Percentiles rank a stretch among this genome's conserved stretches.
These are phyloP conservation scores for Solanum pimpinellifolium DNA, from an alignment of 257 asterid genomes.

Conservation along the genomic window DNA sequence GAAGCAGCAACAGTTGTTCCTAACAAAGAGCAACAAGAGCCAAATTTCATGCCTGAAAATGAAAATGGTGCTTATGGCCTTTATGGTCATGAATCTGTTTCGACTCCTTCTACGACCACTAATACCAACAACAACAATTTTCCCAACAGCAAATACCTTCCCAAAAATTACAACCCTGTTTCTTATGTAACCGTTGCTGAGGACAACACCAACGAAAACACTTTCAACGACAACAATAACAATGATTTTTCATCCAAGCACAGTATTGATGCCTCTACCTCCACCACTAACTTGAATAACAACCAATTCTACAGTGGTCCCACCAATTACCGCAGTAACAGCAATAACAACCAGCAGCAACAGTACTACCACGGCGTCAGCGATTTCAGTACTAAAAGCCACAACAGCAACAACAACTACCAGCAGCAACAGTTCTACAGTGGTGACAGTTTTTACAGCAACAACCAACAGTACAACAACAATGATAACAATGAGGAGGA, in stretches of 20 bases:
- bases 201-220: background rate
- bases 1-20: constrained; percentile 2
- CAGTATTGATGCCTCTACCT: background rate
- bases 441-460: constrained; percentile 2
- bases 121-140: constrained; percentile 1
- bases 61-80: constrained; percentile 61
- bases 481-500: constrained; percentile 2
- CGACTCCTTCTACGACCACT: constrained; percentile 1
- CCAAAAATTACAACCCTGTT: constrained; percentile 74
- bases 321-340: background rate
- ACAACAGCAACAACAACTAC: constrained; percentile 15
- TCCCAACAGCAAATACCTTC: constrained; percentile 39
- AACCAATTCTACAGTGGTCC: background rate
- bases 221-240: background rate
- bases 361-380: background rate
- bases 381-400: background rate
- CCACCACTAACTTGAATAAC: background rate
- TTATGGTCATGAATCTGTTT: constrained; percentile 59
- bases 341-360: constrained; percentile 4
- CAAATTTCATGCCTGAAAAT: constrained; percentile 44
- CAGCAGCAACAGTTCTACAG: constrained; percentile 8
- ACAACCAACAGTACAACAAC: constrained; percentile 3
- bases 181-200: constrained; percentile 57
- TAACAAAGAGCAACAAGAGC: constrained; percentile 29
- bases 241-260: background rate